phyloP scores from a whole-genome alignment of 1,284 basidiomycete genomes.

The Cutaneotrichosporon cyanovorans region DNA sequence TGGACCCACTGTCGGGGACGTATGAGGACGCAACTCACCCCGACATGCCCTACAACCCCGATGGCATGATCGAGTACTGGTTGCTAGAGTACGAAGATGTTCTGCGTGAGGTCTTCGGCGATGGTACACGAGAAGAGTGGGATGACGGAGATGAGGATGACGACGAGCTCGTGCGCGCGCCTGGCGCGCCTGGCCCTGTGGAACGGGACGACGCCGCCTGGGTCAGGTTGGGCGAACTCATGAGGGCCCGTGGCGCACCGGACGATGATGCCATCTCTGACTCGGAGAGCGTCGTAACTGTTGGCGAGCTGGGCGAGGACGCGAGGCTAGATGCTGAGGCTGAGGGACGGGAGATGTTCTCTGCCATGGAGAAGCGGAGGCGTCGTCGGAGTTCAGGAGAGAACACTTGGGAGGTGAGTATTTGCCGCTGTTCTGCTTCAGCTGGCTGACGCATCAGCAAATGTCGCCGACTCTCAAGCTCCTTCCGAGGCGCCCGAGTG shows the following conservation, averaged over 20 bases:
- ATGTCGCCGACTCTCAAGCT: constrained; percentile 90
- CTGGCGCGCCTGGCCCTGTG: constrained; percentile 14
- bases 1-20: constrained; percentile 7
- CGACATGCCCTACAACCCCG: constrained; percentile 47
- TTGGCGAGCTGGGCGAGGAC: constrained; percentile 76
- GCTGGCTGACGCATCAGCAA: constrained; percentile 54
- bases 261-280: constrained; percentile 63
- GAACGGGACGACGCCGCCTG: constrained; percentile 37
- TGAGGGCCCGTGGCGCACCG: constrained; percentile 20
- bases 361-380: constrained; percentile 48
- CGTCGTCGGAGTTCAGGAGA: constrained; percentile 39
- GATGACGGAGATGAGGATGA: constrained; percentile 15
- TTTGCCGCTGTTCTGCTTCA: neutral
- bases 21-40: constrained; percentile 43
- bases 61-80: constrained; percentile 50
- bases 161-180: constrained; percentile 6
- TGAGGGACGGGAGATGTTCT: constrained; percentile 55
- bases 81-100: constrained; percentile 52
- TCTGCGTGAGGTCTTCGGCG: constrained; percentile 50
- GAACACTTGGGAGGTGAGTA: constrained; percentile 85
- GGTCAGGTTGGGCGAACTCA: constrained; percentile 38
- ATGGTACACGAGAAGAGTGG: constrained; percentile 23
- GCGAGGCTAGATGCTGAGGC: constrained; percentile 46
- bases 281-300: constrained; percentile 77
- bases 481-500: constrained; percentile 75